These are phyloP conservation scores for Rhodotorula kratochvilovae DNA, from an alignment of 768 basidiomycete genomes.

Conservation along the genomic window DNA sequence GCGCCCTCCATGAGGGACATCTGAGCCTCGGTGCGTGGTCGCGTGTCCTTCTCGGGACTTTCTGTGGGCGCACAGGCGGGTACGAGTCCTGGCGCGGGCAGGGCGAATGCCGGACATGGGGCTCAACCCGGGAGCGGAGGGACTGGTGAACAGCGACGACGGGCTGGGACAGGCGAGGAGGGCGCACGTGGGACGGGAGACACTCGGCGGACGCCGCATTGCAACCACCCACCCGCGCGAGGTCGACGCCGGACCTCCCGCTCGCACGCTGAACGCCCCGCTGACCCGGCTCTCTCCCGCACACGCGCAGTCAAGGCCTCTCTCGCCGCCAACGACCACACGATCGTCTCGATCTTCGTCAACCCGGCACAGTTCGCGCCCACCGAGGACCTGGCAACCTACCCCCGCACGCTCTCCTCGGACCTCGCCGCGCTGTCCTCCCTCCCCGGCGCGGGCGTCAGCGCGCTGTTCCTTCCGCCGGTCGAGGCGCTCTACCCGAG, in stretches of 20 bases:
- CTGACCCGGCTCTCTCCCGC: background rate
- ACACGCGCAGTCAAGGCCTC: conserved; percentile 64
- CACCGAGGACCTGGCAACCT: conserved; percentile 83
- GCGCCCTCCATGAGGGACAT: conserved; percentile 90
- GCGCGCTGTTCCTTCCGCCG: conserved; percentile 73
- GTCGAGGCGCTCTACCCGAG: conserved; percentile 87
- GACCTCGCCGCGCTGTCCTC: conserved; percentile 65
- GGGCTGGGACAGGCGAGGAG: background rate
- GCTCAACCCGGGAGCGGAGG: background rate
- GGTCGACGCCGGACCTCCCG: background rate
- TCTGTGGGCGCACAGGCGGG: background rate
- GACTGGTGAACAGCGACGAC: background rate
- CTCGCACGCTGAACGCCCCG: background rate
- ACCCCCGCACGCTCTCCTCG: conserved; percentile 75
- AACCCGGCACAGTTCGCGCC: conserved; percentile 98
- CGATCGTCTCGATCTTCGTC: conserved; percentile 92
- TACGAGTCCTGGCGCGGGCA: background rate
- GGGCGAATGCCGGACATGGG: no score
- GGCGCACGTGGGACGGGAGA: no score
- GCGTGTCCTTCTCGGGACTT: background rate
- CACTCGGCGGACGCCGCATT: no score
- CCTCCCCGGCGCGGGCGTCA: conserved; percentile 49
- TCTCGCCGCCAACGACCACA: conserved; percentile 71
- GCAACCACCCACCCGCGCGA: no score
- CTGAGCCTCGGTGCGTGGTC: conserved; percentile 69